Base-by-base conservation (phyloP, 2,329 filamentous ascomycete species). In the Aspergillus ibericus region DNA sequence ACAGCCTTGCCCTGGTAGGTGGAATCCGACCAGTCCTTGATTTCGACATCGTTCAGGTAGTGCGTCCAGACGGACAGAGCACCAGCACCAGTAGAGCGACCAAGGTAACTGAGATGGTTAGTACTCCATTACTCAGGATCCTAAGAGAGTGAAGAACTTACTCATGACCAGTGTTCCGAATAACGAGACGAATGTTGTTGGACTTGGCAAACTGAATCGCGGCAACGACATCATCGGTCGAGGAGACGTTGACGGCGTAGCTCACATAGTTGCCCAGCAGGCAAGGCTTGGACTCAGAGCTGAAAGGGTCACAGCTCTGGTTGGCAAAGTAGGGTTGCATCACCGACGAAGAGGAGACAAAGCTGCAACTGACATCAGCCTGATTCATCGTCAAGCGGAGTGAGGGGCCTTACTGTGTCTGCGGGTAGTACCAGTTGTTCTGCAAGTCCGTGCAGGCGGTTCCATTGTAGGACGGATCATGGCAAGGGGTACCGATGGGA, bases 11-110 rank as follows among this genome's bases (percentile, higher is more conserved):
- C 84, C 0, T 64, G 68, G 68, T 86, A 87, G 47, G 72, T 56
- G 1, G 66, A 22, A 25, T 75, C 70, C 1, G 72, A 72, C 59
- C 76, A 83, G 53, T 72, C 62, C 22, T 62, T 32, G 52, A 67
- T 68, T 10, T 71, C 63, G 22, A 75, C 67, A 16, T 64, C 56
- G 35, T 68, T 71, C 44, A 74, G 56, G 40, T 72, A 46, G 53
- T 75, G 72, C 12, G 67, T 74, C 72, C 72, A 75, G 22, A 75
- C 64, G 4, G 68, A 66, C 27, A 73, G 63, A 7, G 65, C 78
- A 2, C 86, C 85, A 46, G 81, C 82, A 34, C 87, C 88, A 0
- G 85, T 85, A 0, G 83, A 86, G 34, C 84, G 83, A 42, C 86
- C 87, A 32, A 82, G 56, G 48, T 70, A 64, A 61, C 70, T 66